These are phyloP conservation scores for Mycena polygramma DNA, from an alignment of 768 basidiomycete genomes.

Conservation along the genomic window DNA sequence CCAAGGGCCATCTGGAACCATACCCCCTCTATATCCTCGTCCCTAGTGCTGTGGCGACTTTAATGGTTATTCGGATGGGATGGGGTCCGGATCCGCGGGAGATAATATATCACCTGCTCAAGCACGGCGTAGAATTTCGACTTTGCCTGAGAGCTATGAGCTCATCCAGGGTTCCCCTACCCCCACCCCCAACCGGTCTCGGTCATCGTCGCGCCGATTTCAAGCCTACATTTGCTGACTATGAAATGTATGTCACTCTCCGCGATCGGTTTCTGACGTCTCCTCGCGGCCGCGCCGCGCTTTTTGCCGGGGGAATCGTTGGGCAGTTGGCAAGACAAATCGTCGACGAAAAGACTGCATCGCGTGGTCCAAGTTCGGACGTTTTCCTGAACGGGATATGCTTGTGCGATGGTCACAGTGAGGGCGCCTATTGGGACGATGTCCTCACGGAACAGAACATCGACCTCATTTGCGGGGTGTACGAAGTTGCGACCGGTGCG, in stretches of 20 bases:
- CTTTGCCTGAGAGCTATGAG: background rate
- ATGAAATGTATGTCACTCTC: background rate
- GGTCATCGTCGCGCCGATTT: background rate
- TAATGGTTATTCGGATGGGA: slow-evolving; percentile 13
- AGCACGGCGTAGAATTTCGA: background rate
- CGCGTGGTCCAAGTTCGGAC: background rate
- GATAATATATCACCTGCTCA: background rate
- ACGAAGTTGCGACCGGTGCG: slow-evolving; percentile 18
- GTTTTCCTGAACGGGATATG: slow-evolving; percentile 3
- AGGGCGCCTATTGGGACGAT: slow-evolving; percentile 19
- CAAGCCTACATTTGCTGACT: slow-evolving; percentile 1
- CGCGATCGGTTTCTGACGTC: slow-evolving; percentile 4
- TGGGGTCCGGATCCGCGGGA: slow-evolving; percentile 20
- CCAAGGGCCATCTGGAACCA: background rate
- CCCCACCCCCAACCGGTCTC: background rate
- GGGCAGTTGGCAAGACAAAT: slow-evolving; percentile 5
- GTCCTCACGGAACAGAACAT: slow-evolving; percentile 10
- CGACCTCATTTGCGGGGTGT: slow-evolving; percentile 27
- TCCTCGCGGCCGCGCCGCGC: slow-evolving; percentile 16
- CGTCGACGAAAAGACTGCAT: background rate
- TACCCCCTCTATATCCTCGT: background rate
- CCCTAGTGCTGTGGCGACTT: slow-evolving; percentile 4
- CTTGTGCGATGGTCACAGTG: background rate
- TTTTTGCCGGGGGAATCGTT: slow-evolving; percentile 20
- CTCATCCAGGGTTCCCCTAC: background rate